Conservation (phyloP, 352 stramenopile genomes). For the Blastocystis sp. region DNA sequence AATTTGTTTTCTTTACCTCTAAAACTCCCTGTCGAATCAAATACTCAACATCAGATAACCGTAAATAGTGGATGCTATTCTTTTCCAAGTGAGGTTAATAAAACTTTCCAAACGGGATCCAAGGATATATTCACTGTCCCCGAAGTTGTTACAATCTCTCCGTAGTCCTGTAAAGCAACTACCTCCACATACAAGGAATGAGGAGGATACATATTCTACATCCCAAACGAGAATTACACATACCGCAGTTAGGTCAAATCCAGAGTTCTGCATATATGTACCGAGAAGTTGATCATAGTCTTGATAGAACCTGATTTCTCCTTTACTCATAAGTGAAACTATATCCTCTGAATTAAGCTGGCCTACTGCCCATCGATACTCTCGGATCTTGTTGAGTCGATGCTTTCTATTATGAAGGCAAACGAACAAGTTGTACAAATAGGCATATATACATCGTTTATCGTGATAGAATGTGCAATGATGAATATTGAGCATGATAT, state of each 20-base stretch:
- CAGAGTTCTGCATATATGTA: slow-evolving; percentile 19
- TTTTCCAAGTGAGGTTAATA: slow-evolving; percentile 33
- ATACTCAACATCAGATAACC: slow-evolving; percentile 50
- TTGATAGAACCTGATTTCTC: slow-evolving; percentile 38
- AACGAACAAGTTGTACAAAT: not conserved
- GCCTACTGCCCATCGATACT: slow-evolving; percentile 38
- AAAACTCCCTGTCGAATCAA: slow-evolving; percentile 21
- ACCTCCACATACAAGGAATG: slow-evolving; percentile 35
- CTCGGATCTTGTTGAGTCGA: not conserved
- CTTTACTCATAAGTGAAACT: slow-evolving; percentile 2
- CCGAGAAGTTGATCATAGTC: slow-evolving; percentile 32
- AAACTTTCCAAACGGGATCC: not conserved
- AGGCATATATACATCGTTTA: slow-evolving; percentile 43
- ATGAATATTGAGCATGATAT: slow-evolving; percentile 33
- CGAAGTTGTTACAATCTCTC: slow-evolving; percentile 44
- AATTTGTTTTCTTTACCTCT: slow-evolving; percentile 33
- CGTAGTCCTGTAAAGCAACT: not conserved
- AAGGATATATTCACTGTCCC: slow-evolving; percentile 58
- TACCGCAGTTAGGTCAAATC: slow-evolving; percentile 40
- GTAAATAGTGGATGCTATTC: slow-evolving; percentile 48
- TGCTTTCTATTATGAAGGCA: not conserved
- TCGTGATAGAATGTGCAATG: slow-evolving; percentile 39
- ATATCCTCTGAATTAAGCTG: not conserved
- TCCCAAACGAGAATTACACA: not conserved
- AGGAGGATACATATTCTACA: slow-evolving; percentile 53